Base-by-base conservation (phyloP, 1,284 basidiomycete genomes). In the Naganishia albida region DNA sequence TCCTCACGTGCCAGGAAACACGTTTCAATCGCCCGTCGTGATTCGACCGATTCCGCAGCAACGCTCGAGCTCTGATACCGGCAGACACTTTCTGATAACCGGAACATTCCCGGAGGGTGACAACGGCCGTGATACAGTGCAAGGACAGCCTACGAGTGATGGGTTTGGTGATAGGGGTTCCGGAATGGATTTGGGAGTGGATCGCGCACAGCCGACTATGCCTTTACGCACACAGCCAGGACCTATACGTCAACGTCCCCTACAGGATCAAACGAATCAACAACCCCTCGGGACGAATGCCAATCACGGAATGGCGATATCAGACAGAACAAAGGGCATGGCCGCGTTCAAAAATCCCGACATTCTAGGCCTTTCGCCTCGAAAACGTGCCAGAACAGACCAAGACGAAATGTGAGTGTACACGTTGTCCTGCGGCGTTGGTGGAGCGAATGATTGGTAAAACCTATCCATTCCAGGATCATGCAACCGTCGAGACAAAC, bases 31-130 rank as follows among this genome's bases (percentile, higher is more conserved):
- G 26, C 38, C 57, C n/a, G 57, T 23, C 7, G 23, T 60, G 8
- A 39, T 60, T 10, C 57, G 57, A 42, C 57, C 57, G 10, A 60
- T 60, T n/a, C 57, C 57, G 25, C 34, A 30, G 23, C 57, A 60
- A 15, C 57, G 49, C 12, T 38, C 57, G 12, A 49, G 30, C 34
- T 60, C 46, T 26, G 46, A 49, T 12, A 28, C 8, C 16, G 57
- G 46, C 0, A 39, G 46, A 16, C 57, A 42, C 3, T 50, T 40
- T n/a, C 57, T 60, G 30, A 53, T 53, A 16, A 38, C 51, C 12
- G 46, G 44, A 7, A 8, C 34, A 18, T 10, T 38, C 15, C 38
- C 57, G 18, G 34, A 60, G 15, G 34, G 34, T 23, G 18, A 2
- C n/a, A 39, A 12, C 16, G 49, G 28, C 12, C 18, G 28, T 28